Percentiles rank a stretch among this genome's conserved stretches.
Evolutionary conservation across 2,329 filamentous ascomycete species (phyloP).

Genomic region (Falciphora oryzae): DNA sequence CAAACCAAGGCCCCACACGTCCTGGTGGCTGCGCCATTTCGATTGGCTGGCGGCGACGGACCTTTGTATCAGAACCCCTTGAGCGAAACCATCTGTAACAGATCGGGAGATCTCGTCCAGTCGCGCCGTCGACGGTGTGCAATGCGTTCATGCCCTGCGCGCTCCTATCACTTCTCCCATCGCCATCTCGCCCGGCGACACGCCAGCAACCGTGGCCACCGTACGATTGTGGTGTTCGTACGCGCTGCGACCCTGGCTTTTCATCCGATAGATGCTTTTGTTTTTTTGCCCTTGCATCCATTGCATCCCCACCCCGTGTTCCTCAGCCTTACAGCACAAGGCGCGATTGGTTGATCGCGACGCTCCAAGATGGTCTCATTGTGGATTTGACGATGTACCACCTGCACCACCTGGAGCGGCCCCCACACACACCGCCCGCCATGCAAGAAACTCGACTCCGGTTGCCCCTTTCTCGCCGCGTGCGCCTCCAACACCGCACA

Average conservation of each 20-base stretch:
- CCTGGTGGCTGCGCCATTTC: not conserved
- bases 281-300: not conserved
- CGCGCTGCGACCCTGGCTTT: not conserved
- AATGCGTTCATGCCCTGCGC: not conserved
- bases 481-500: too few relatives aligned
- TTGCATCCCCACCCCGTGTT: not conserved
- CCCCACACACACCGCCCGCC: too few relatives aligned
- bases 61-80: conserved; percentile 7
- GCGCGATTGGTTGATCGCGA: not conserved
- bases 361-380: too few relatives aligned
- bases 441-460: too few relatives aligned
- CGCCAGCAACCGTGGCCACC: not conserved
- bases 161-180: not conserved
- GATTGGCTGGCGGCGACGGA: conserved; percentile 2
- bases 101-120: conserved; percentile 4
- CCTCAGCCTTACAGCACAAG: not conserved
- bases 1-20: conserved; percentile 3
- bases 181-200: not conserved
- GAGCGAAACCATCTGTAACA: conserved; percentile 10
- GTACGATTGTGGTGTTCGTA: not conserved
- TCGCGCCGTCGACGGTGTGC: conserved; percentile 1
- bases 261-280: not conserved
- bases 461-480: too few relatives aligned
- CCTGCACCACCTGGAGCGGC: too few relatives aligned
- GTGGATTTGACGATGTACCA: not conserved